Conservation (phyloP, 2,329 filamentous ascomycete species). For the Diaporthe sp. region DNA sequence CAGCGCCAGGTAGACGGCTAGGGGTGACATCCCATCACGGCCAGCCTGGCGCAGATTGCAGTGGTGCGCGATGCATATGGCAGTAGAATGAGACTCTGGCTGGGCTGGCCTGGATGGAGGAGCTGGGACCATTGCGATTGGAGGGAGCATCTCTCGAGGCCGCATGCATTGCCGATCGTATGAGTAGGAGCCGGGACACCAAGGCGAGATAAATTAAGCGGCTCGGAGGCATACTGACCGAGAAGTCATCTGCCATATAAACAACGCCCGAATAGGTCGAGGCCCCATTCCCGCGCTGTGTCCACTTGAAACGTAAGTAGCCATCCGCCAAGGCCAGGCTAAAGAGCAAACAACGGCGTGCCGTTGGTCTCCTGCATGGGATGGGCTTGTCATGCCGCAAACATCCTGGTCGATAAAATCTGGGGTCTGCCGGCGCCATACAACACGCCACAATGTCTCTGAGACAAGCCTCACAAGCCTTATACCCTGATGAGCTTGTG, state of each 20-base stretch:
- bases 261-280: constrained; percentile 29
- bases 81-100: constrained; percentile 18
- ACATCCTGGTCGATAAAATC: constrained; percentile 1
- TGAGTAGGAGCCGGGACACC: constrained; percentile 13
- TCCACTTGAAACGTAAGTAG: constrained; percentile 32
- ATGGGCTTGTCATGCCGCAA: constrained; percentile 15
- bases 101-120: not conserved
- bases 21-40: constrained; percentile 16
- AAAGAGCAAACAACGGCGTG: constrained; percentile 4
- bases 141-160: constrained; percentile 1
- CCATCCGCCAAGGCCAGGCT: constrained; percentile 22
- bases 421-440: constrained; percentile 26
- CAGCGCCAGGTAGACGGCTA: not conserved
- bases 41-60: constrained; percentile 28
- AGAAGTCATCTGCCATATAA: constrained; percentile 36
- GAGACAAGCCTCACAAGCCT: constrained; percentile 31
- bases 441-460: constrained; percentile 23
- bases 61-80: constrained; percentile 14
- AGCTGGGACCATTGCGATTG: constrained; percentile 29
- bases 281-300: constrained; percentile 10
- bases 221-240: constrained; percentile 34
- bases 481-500: constrained; percentile 18
- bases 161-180: constrained; percentile 22
- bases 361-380: constrained; percentile 4
- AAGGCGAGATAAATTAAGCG: constrained; percentile 35